phyloP scores from a whole-genome alignment of 2,329 filamentous ascomycete species.

The Aspergillus luchuensis region DNA sequence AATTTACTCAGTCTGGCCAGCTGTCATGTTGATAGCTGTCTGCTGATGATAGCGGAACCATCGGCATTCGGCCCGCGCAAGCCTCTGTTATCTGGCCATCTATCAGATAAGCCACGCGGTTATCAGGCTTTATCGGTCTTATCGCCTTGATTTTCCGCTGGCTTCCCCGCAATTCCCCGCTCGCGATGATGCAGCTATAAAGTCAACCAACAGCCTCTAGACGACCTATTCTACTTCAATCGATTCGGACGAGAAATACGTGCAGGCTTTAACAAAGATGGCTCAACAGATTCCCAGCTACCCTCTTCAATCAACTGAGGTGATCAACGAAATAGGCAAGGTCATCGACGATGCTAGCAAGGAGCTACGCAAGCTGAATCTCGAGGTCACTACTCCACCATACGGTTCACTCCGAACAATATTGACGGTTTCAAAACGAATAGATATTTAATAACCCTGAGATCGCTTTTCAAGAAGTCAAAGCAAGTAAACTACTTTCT shows the following conservation, averaged over 20 bases:
- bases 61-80: neutral
- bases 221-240: neutral
- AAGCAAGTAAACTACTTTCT: neutral
- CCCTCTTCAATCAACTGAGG: neutral
- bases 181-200: neutral
- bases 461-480: neutral
- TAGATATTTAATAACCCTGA: slow-evolving; percentile 1
- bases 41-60: neutral
- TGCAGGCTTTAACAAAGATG: neutral
- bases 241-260: too few species aligned
- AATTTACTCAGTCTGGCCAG: too few species aligned
- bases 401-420: too few species aligned
- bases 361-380: neutral
- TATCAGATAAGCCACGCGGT: neutral
- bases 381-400: neutral
- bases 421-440: neutral
- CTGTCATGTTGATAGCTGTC: too few species aligned
- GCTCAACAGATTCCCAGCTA: neutral
- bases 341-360: slow-evolving; percentile 2
- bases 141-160: neutral
- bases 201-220: neutral
- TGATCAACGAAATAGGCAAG: neutral
- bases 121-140: neutral
- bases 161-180: neutral
- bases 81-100: neutral